Percentiles rank a stretch among this genome's conserved stretches.
phyloP scores from a whole-genome alignment of 306 rosid species.

The Cotoneaster glaucophyllus region DNA sequence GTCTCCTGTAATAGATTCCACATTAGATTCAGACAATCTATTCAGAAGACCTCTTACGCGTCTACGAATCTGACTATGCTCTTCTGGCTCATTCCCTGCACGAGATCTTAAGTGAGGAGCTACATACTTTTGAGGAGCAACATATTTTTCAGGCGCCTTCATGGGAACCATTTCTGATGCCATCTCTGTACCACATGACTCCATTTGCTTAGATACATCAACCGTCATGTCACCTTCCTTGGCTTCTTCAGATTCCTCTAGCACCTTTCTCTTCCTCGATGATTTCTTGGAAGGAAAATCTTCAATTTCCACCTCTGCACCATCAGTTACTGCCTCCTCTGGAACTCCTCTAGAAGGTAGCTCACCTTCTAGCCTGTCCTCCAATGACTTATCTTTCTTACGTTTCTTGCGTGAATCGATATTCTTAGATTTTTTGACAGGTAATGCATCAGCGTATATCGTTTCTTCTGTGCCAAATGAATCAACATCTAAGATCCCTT shows the following conservation, averaged over 20 bases:
- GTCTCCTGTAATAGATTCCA: slow-evolving; percentile 69
- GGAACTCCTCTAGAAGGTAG: neutral
- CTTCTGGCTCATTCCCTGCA: slow-evolving; percentile 60
- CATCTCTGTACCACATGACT: slow-evolving; percentile 14
- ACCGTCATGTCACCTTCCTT: slow-evolving; percentile 4
- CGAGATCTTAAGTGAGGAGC: slow-evolving; percentile 70
- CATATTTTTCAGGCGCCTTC: slow-evolving; percentile 43
- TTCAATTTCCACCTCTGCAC: slow-evolving; percentile 22
- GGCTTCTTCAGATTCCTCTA: slow-evolving; percentile 24
- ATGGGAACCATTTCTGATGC: slow-evolving; percentile 22
- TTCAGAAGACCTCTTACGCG: slow-evolving; percentile 62
- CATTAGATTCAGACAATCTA: slow-evolving; percentile 60
- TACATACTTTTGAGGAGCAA: slow-evolving; percentile 69
- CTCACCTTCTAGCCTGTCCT: slow-evolving; percentile 26
- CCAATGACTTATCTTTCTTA: slow-evolving; percentile 22
- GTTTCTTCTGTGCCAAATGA: slow-evolving; percentile 29
- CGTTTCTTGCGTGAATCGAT: slow-evolving; percentile 23
- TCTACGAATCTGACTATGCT: slow-evolving; percentile 63
- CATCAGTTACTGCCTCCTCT: slow-evolving; percentile 16
- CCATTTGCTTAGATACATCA: slow-evolving; percentile 13
- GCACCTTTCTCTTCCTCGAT: slow-evolving; percentile 29
- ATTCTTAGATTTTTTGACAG: slow-evolving; percentile 33
- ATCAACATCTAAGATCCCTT: slow-evolving; percentile 42
- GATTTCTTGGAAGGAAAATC: slow-evolving; percentile 17
- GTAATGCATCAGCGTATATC: slow-evolving; percentile 12